A percentile compares a stretch with the other conserved stretches of the same genome.
Evolutionary conservation across 371 early-diverging fungal genomes (phyloP).

Genomic region (Enterocytospora artemiae): DNA sequence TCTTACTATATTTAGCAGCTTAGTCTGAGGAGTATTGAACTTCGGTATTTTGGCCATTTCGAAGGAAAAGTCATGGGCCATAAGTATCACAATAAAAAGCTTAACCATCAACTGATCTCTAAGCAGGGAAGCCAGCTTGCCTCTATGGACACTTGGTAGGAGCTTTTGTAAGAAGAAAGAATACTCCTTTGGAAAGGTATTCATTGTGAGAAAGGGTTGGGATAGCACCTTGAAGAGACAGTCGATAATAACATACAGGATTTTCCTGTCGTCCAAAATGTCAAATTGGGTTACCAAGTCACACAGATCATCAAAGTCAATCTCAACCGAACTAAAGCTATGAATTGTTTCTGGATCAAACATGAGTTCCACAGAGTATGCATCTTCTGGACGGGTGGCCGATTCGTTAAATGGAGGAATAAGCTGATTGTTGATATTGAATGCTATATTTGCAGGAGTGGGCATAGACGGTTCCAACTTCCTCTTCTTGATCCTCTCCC

Average conservation of each 20-base stretch:
- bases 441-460: not conserved
- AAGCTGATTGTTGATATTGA: constrained; percentile 14
- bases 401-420: constrained; percentile 9
- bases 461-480: constrained; percentile 8
- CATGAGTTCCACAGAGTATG: constrained; percentile 20
- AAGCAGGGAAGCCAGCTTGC: not conserved
- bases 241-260: not conserved
- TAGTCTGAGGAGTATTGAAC: not conserved
- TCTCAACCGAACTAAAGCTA: constrained; percentile 2
- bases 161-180: not conserved
- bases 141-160: not conserved
- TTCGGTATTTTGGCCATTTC: not conserved
- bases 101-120: not conserved
- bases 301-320: constrained; percentile 11
- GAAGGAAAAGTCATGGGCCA: not conserved
- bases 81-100: constrained; percentile 12
- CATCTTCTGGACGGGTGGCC: not conserved
- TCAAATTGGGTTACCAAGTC: not conserved
- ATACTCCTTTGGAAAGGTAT: not conserved
- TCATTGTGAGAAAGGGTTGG: not conserved
- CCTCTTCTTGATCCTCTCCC: constrained; percentile 9
- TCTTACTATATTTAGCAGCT: not conserved
- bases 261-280: not conserved
- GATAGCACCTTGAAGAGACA: not conserved
- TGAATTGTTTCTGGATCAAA: constrained; percentile 8